Conservation (phyloP, 176 grass and related monocot genomes). For the Bolboschoenus planiculmis region DNA sequence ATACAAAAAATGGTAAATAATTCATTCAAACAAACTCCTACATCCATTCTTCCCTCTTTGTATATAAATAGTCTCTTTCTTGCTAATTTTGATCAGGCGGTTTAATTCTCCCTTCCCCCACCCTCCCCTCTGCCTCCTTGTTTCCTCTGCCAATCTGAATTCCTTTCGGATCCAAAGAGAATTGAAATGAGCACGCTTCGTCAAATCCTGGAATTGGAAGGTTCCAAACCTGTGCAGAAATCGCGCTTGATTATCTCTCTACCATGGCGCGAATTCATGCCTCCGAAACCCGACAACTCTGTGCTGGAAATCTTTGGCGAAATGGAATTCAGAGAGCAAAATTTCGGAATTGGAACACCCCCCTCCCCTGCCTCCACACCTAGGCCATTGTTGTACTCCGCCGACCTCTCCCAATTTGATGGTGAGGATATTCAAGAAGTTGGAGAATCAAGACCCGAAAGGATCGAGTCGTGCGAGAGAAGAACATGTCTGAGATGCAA, state of each 20-base stretch:
- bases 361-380: neutral
- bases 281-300: neutral
- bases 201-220: slow-evolving; percentile 20
- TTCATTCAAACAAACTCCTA: neutral
- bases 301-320: slow-evolving; percentile 38
- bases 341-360: neutral
- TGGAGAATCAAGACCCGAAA: neutral
- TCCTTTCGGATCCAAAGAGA: neutral
- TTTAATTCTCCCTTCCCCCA: neutral
- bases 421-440: neutral
- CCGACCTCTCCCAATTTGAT: neutral
- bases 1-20: neutral
- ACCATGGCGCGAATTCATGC: slow-evolving; percentile 7
- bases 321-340: slow-evolving; percentile 16
- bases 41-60: neutral
- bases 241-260: neutral
- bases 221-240: neutral
- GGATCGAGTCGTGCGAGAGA: neutral
- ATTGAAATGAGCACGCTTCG: neutral
- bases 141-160: neutral
- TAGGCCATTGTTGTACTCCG: neutral
- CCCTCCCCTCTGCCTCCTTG: neutral
- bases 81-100: neutral
- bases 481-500: slow-evolving; percentile 8
- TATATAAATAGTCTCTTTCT: neutral